Evolutionary conservation across 495 filamentous ascomycete species (phyloP).

Genomic region (Aspergillus nanangensis): DNA sequence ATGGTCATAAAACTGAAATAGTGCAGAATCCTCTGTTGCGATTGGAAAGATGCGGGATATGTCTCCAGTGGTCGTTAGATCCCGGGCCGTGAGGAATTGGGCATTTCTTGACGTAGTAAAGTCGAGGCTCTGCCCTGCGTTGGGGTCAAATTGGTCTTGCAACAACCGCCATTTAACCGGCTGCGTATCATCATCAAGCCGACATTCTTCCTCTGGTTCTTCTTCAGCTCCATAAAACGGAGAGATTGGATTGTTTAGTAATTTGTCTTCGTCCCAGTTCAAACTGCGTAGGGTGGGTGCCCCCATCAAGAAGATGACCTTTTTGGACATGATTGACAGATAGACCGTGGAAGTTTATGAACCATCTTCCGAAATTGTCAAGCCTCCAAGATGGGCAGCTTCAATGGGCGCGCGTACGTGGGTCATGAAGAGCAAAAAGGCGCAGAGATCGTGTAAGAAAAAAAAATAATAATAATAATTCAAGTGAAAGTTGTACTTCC

Average conservation of each 20-base stretch:
- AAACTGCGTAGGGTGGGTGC: constrained; percentile 53
- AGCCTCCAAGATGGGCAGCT: too few species aligned
- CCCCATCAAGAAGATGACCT: constrained; percentile 56
- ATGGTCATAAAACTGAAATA: constrained; percentile 68
- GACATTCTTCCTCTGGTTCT: not conserved
- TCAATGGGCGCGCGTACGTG: too few species aligned
- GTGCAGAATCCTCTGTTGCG: constrained; percentile 32
- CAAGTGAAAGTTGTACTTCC: too few species aligned
- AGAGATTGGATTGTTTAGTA: constrained; percentile 46
- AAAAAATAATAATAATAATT: too few species aligned
- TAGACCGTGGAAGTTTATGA: constrained; percentile 1
- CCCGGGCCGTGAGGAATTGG: constrained; percentile 46
- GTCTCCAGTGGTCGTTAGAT: constrained; percentile 25
- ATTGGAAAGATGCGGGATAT: constrained; percentile 12
- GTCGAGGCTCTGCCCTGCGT: constrained; percentile 9
- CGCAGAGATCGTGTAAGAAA: too few species aligned
- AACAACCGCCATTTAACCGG: constrained; percentile 41
- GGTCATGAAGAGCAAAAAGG: too few species aligned
- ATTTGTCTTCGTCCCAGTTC: constrained; percentile 48
- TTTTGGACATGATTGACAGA: constrained; percentile 34
- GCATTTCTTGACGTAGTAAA: constrained; percentile 18
- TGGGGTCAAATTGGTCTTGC: constrained; percentile 10
- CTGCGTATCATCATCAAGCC: constrained; percentile 5
- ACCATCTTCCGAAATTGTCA: too few species aligned
- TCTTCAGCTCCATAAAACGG: constrained; percentile 35